Evolutionary conservation across 441 rosid genomes (phyloP), one percentile per base, ranked within the genome.

Genomic region (Eugenia klotzschiana): DNA sequence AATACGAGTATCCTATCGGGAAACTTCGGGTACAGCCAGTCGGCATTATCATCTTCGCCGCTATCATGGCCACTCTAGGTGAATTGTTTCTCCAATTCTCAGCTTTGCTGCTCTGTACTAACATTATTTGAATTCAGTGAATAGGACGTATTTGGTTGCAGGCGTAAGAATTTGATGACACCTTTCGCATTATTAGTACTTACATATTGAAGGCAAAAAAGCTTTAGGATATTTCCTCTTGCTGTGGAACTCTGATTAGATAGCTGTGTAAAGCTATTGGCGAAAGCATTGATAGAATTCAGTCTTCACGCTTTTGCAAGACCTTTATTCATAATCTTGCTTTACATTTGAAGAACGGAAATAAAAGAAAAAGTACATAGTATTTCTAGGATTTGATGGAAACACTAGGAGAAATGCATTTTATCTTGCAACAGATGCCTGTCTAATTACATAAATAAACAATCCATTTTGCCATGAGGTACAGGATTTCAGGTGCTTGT

Each of bases 1-100:
- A 94, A 74, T 96, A 96, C 79, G 90, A 92, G 84, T 96, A 94
- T 46, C 99, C 99, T 15, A 94, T 96, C 10, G 99, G 99, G 55
- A 96, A 96, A 87, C 87, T 94, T 86, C 91, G 99, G 88, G 92
- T 96, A 77, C 99, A 96, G 83, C 96, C 98, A 0, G 98, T 96
- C 2, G 98, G 99, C 64, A 94, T 96, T 80, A 89, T 94, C 89
- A 89, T 94, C 81, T 94, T 96, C 84, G 98, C 98, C n/a, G 98
- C 98, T 13, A 80, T 96, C 79, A 96, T 96, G 99, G 98, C 99
- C 55, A 94, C 98, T 51, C 95, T 96, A 6, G 99, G 99, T 94
- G 89, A 87, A 87, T 81, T 60, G 52, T 23, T 80, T 8, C 46
- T 69, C 77, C 46, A 37, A 69, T 69, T 69, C 77, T 69, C 25